Percentiles rank a stretch among this genome's conserved stretches.
These are phyloP conservation scores for Fraxinus ornus DNA, from an alignment of 305 asterid species.

Conservation along the genomic window DNA sequence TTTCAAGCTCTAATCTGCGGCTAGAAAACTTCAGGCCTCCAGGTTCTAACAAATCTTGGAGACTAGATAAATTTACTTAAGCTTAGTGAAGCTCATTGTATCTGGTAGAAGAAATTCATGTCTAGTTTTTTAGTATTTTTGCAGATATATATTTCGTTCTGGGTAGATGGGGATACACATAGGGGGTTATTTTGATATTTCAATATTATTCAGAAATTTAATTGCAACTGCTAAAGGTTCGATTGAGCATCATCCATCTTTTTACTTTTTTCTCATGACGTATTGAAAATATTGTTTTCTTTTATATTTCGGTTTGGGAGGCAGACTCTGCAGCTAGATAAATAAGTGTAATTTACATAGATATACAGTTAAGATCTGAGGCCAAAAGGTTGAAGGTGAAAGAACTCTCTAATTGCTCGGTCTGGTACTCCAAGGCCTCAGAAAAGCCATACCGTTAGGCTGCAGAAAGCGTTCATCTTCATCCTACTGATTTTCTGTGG, in stretches of 20 bases:
- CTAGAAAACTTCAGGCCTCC: slow-evolving; percentile 53
- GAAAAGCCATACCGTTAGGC: not conserved
- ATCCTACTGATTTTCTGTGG: not conserved
- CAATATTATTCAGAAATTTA: not conserved
- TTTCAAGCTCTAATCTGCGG: slow-evolving; percentile 43
- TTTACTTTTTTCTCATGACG: not conserved
- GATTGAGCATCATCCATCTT: not conserved
- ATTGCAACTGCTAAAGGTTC: not conserved
- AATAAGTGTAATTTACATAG: not conserved
- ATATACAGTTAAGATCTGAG: not conserved
- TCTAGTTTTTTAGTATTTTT: not conserved
- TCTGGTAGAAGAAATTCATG: not conserved
- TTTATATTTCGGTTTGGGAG: not conserved
- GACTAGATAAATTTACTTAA: slow-evolving; percentile 46
- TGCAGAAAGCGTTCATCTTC: not conserved
- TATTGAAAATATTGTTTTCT: not conserved
- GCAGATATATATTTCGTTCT: not conserved
- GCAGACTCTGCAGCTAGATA: not conserved
- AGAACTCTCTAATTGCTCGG: not conserved
- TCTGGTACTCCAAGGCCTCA: not conserved
- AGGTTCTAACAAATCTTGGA: slow-evolving; percentile 34
- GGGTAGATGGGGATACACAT: not conserved
- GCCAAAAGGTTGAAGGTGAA: not conserved
- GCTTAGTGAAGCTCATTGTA: slow-evolving; percentile 7
- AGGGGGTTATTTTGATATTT: not conserved